Evolutionary conservation across 1,139 yeast genomes (phyloP), one percentile per base, ranked within the genome.

Genomic region (Yamadazyma diddensiae): DNA sequence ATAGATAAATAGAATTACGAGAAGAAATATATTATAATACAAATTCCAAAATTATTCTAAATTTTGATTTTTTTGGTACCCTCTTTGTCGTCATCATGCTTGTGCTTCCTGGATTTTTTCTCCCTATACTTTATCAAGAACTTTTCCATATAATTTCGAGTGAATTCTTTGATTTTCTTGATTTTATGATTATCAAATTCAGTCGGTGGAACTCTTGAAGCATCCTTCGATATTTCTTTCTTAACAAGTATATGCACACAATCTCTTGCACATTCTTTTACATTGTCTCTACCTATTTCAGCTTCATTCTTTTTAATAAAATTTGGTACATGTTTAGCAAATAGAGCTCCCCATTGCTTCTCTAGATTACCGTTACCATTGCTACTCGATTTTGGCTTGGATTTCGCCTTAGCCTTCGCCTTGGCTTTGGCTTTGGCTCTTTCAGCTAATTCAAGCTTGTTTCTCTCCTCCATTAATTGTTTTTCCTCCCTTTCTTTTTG

Each of bases 301-400:
- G 64, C 54, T 43, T 78, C 82, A 53, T 82, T 79, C 45, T 76
- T 76, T 44, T 80, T 79, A 33, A 90, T 68, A 47, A 83, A 59
- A 49, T 88, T 88, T 3, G 97, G 97, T 13, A 92, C 83, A 47
- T 77, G 70, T 16, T 71, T 61, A 2, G 97, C 97, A 55, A 92
- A 77, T 20, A 72, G 56, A 30, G 60, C 66, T 14, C 70, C 69
- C 88, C 90, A 84, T 45, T 64, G 64, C 38, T 62, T 56, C 35
- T 67, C 76, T 9, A 48, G 15, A 24, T 15, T 15, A 15, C 6
- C 20, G 6, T 8, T 4, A 5, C 21, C 24, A n/a, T 11, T 3
- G 14, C 14, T 14, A 12, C 24, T 22, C 6, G 26, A 22, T 18
- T 50, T 49, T 12, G 41, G 28, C 32, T 35, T 38, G 13, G 34